phyloP scores from a whole-genome alignment of 306 rosid species.

The Potentilla sterilis region DNA sequence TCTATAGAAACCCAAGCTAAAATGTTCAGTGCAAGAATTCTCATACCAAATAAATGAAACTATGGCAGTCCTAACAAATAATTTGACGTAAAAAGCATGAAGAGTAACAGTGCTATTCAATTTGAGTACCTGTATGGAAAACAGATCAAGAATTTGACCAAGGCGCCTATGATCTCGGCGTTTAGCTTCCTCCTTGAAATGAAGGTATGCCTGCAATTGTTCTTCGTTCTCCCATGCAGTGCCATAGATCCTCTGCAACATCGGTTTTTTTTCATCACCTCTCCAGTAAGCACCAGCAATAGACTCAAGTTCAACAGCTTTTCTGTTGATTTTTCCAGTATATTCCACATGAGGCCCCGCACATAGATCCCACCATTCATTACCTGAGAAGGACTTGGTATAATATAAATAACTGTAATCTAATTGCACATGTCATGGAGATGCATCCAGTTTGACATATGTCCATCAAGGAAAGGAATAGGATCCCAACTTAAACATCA shows the following conservation, averaged over 20 bases:
- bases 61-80: slow-evolving; percentile 1
- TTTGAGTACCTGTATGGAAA: slow-evolving; percentile 77
- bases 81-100: slow-evolving; percentile 20
- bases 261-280: slow-evolving; percentile 89
- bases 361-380: slow-evolving; percentile 99
- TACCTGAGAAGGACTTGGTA: slow-evolving; percentile 43
- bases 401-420: background rate
- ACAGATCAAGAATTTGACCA: slow-evolving; percentile 95
- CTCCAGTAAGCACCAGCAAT: slow-evolving; percentile 99
- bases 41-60: slow-evolving; percentile 7
- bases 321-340: slow-evolving; percentile 85
- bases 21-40: slow-evolving; percentile 22
- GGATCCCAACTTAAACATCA: background rate
- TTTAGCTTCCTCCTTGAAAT: slow-evolving; percentile 94
- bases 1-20: slow-evolving; percentile 48
- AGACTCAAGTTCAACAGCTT: slow-evolving; percentile 93
- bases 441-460: too few species aligned
- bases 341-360: slow-evolving; percentile 97
- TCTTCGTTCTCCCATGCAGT: slow-evolving; percentile 98
- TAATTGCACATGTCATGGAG: background rate
- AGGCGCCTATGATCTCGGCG: slow-evolving; percentile 95
- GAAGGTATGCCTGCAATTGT: slow-evolving; percentile 82
- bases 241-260: slow-evolving; percentile 95
- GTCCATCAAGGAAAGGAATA: background rate
- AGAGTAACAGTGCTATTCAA: slow-evolving; percentile 12